phyloP scores from a whole-genome alignment of 2,329 filamentous ascomycete species.

The Dothiorella sarmentorum region DNA sequence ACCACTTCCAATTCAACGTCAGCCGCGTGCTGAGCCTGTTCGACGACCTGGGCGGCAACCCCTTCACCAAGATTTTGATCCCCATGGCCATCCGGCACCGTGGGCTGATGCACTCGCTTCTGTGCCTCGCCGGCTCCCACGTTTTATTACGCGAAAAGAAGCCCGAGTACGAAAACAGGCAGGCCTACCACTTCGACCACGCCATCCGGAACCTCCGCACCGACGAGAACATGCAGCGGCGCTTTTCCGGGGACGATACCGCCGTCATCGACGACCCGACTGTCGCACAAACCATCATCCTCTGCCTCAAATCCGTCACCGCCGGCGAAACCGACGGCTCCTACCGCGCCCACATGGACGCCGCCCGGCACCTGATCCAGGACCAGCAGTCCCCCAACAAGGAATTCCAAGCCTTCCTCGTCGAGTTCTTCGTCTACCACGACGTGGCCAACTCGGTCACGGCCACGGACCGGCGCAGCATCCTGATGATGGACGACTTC shows the following conservation, averaged over 20 bases:
- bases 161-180: constrained; percentile 51
- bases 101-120: constrained; percentile 85
- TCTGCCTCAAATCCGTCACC: constrained; percentile 58
- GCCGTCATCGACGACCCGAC: constrained; percentile 55
- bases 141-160: constrained; percentile 52
- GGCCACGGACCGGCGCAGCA: constrained; percentile 50
- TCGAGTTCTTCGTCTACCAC: constrained; percentile 83
- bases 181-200: constrained; percentile 52
- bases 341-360: constrained; percentile 75
- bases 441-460: constrained; percentile 59
- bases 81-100: constrained; percentile 76
- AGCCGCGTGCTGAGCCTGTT: constrained; percentile 80
- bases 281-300: constrained; percentile 57
- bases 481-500: constrained; percentile 53
- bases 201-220: constrained; percentile 39
- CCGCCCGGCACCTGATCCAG: constrained; percentile 69
- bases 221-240: constrained; percentile 27
- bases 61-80: constrained; percentile 79
- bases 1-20: constrained; percentile 76
- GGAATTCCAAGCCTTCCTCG: constrained; percentile 67
- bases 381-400: constrained; percentile 58
- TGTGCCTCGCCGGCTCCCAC: constrained; percentile 79
- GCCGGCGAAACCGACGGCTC: constrained; percentile 62
- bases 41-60: constrained; percentile 69
- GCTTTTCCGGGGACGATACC: constrained; percentile 37